Evolutionary conservation across 2,329 filamentous ascomycete genomes (phyloP), one percentile per base, ranked within the genome.

Genomic region (Laburnicola sp.): DNA sequence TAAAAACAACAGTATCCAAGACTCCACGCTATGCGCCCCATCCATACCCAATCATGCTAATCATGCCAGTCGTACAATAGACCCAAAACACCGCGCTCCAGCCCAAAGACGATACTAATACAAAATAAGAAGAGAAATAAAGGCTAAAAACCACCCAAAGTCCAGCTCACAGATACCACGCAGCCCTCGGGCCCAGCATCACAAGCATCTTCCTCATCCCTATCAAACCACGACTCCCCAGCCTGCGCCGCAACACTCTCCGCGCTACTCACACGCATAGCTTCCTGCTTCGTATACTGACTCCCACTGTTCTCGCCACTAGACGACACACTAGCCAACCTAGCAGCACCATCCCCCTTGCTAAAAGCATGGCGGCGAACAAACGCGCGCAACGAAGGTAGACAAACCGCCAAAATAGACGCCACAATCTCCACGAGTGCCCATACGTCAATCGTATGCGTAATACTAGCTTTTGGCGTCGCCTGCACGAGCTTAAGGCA

Each of bases 361-460:
- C 36, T 22, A 2, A 43, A 23, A n/a, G 46, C 46, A 47, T 55
- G 48, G 45, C 37, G 48, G 38, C 62, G 50, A 10, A 59, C 56
- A 50, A 68, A 66, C 1, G 56, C 56, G 32, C 65, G 50, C 45
- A 67, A 47, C 21, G 45, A 56, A 2, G 65, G 63, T 35, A 65
- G 40, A 46, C 66, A 68, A 11, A 69, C 62, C 6, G 65, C 65
- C 25, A 70, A 40, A 11, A 70, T 56, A 2, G 54, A 59, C 4
- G 56, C 55, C 3, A 70, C 64, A 31, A 68, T 70, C 50, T 70
- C 66, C 6, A 67, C 64, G 1, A 68, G 50, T 8, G 66, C 66
- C 63, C 65, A 68, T 23, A 70, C 63, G 48, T 70, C 66, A 36
- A 70, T 68, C 9, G 66, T 68, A 55, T 68, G 65, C 31, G 65